Base-by-base conservation (phyloP, 768 basidiomycete genomes). In the Hericium rajendrae region DNA sequence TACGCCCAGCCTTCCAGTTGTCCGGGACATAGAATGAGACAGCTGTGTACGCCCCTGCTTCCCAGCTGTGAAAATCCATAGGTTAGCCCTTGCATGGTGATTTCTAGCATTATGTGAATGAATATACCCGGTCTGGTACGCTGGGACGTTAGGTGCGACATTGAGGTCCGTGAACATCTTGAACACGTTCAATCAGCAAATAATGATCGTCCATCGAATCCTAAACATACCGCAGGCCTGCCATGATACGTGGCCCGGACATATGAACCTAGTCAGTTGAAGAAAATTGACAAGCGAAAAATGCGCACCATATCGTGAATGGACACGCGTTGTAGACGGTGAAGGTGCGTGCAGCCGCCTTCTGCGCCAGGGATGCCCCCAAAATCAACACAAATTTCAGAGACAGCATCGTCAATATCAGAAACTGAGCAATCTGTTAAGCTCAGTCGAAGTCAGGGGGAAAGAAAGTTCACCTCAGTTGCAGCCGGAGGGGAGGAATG, bases 1-100 rank as follows among this genome's bases (percentile, higher is more conserved):
- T 66, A 16, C 65, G 58, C 2, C 66, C 66, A 9, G 66, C 51
- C 18, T 28, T 64, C 66, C 66, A 66, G 46, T 66, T 64, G 22
- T 66, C 63, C 1, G 66, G 66, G 4, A 66, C 66, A 8, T 28
- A 22, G 40, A 67, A 67, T 3, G 56, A 56, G 20, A 46, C 38
- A n/a, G 59, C 58, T 4, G 60, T 59, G 6, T 32, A 57, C 2
- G 66, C 41, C 12, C 57, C 58, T 8, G 64, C 58, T 55, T 64
- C 56, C 64, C 64, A 65, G 18, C 66, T 61, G 15, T 1, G 48
- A 8, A 15, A n/a, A 18, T 24, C 51, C 24, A 38, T 49, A 40
- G 11, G 2, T 32, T 9, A 32, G 32, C 32, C 32, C 32, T 32
- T 6, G 40, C 18, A 43, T 10, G 37, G 18, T 10, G 2, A 50